These are phyloP conservation scores for Penicillium longicatenatum DNA, from an alignment of 495 filamentous ascomycete genomes.

Conservation along the genomic window DNA sequence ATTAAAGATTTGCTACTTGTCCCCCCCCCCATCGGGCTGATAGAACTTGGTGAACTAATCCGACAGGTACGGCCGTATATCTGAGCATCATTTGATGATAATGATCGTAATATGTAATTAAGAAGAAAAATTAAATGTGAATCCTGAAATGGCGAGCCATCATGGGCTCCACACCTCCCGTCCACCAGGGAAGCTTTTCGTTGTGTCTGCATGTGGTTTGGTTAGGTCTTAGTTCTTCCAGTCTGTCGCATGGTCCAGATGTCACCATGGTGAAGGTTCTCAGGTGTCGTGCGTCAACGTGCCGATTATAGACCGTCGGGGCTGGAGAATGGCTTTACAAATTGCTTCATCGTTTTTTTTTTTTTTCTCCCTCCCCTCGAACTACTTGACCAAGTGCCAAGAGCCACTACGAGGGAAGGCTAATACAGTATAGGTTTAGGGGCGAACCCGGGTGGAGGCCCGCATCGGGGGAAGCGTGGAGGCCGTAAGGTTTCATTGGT, in stretches of 20 bases:
- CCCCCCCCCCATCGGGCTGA: conserved; percentile 5
- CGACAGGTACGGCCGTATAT: background rate
- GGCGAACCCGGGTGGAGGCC: conserved; percentile 24
- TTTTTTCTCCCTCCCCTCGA: background rate
- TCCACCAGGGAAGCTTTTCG: background rate
- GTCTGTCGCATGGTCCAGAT: conserved; percentile 8
- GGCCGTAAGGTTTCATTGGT: background rate
- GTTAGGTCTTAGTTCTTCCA: background rate
- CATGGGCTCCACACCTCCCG: background rate
- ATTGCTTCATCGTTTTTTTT: background rate
- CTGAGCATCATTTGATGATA: background rate
- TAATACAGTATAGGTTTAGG: conserved; percentile 7
- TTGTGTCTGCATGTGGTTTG: background rate
- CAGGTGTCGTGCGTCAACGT: conserved; percentile 14
- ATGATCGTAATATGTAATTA: no score
- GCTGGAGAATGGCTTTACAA: conserved; percentile 1
- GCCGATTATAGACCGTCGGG: conserved; percentile 7
- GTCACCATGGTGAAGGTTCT: background rate
- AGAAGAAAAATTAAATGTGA: no score
- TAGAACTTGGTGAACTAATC: background rate
- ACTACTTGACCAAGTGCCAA: conserved; percentile 2
- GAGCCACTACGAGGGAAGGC: background rate
- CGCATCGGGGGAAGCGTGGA: conserved; percentile 22
- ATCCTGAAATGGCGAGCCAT: background rate
- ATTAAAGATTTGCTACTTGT: conserved; percentile 1